Base-by-base conservation (phyloP, 441 rosid genomes). In the Gossypium trilobum region DNA sequence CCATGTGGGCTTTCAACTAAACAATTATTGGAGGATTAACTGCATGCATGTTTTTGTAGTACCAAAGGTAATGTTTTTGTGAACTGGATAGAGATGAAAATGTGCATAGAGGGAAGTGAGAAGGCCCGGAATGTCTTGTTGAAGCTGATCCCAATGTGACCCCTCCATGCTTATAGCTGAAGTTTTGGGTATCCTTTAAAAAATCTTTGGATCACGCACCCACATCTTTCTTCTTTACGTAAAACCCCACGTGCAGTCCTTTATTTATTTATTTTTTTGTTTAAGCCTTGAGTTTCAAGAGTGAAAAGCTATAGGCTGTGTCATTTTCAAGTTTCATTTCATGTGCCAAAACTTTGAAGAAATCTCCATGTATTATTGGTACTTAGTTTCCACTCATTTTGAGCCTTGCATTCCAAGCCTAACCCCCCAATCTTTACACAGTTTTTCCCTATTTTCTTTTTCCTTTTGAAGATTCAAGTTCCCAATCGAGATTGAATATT, bases 81-180 rank as follows among this genome's bases (percentile, higher is more conserved):
- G 23, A 13, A 22, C 8, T 19, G 55, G 33, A 0, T 11, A 70
- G 36, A 19, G 33, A 70, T 39, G 65, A 7, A 57, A 22, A 4
- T 22, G 36, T 4, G n/a, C 63, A 23, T 42, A 0, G 74, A 4
- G 55, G 36, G 14, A 1, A 67, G 73, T 16, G 72, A 58, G 1
- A 16, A 20, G 23, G 51, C 36, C 44, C 77, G 56, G 85, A 80
- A 82, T 82, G 87, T 84, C 81, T 69, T 76, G 80, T 72, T 46
- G 79, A 52, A 74, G 79, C 14, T 29, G 76, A 80, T 80, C 85
- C 84, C 80, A 1, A 78, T 51, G 81, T 60, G 48, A 58, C 60
- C 52, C 66, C 60, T 60, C 56, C 61, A 50, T 64, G 77, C 78
- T 77, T 76, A 50, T 59, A 55, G 66, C 77, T 63, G 51, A 80